These are phyloP conservation scores for Isoetes engelmannii DNA, from an alignment of 83 land plant species.

Conservation along the genomic window DNA sequence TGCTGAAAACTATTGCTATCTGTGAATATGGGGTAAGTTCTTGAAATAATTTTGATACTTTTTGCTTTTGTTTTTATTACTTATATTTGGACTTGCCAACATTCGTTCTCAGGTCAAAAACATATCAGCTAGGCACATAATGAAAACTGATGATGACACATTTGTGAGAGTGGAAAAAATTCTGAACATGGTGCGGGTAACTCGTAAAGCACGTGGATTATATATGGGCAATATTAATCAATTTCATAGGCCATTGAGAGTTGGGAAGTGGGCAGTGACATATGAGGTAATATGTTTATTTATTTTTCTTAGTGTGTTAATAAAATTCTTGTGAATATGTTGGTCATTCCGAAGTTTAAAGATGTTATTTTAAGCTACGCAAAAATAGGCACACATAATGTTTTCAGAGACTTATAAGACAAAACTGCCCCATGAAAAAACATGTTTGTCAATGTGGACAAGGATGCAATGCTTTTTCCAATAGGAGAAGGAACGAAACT, in stretches of 20 bases:
- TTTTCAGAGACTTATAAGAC: too few species aligned
- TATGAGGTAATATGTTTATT: constrained; percentile 43
- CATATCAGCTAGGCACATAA: constrained; percentile 59
- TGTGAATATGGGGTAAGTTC: constrained; percentile 30
- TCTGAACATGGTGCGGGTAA: constrained; percentile 36
- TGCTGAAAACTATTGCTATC: constrained; percentile 36
- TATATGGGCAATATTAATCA: constrained; percentile 77
- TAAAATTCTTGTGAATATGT: not conserved
- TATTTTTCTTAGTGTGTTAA: not conserved
- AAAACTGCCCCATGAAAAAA: too few species aligned
- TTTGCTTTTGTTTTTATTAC: not conserved
- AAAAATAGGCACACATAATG: too few species aligned
- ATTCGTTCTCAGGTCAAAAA: constrained; percentile 67
- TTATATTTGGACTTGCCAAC: too few species aligned
- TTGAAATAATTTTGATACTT: not conserved
- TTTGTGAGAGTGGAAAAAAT: constrained; percentile 70
- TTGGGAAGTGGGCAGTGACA: constrained; percentile 80
- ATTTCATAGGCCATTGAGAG: constrained; percentile 54
- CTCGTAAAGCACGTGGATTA: constrained; percentile 28
- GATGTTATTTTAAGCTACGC: too few species aligned
- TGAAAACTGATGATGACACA: constrained; percentile 94
- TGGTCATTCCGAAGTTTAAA: too few species aligned
- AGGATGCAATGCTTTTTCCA: too few species aligned
- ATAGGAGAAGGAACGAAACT: too few species aligned
- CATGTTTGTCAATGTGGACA: not conserved